A percentile compares a stretch with the other conserved stretches of the same genome.
These are phyloP conservation scores for Syzygium syzygioides DNA, from an alignment of 441 rosid genomes.

Conservation along the genomic window DNA sequence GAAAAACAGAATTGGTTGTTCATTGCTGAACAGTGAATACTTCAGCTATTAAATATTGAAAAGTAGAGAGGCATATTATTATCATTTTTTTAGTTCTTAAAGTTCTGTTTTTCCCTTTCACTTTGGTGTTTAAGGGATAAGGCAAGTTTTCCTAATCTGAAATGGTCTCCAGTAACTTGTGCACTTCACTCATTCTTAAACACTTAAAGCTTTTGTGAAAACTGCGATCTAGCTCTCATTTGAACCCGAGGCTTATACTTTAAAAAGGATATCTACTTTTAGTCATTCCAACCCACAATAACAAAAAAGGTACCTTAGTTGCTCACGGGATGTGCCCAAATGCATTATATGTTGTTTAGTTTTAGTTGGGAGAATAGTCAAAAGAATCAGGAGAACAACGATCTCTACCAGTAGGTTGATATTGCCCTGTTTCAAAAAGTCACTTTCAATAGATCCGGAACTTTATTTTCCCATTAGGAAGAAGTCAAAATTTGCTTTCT, in stretches of 20 bases:
- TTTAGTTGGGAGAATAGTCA: neutral
- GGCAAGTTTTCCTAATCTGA: neutral
- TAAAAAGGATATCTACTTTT: neutral
- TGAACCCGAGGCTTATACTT: neutral
- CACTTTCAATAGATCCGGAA: neutral
- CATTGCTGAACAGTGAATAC: neutral
- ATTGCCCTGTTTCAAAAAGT: neutral
- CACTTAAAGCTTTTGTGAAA: neutral
- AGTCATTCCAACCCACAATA: neutral
- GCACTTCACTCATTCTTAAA: neutral
- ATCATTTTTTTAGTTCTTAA: neutral
- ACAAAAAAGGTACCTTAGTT: neutral
- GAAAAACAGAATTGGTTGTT: neutral
- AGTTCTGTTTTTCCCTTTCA: neutral
- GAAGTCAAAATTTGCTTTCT: neutral
- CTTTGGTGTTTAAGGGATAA: neutral
- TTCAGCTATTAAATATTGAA: too few species aligned
- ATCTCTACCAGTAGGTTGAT: neutral
- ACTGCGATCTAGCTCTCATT: neutral
- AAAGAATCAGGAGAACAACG: neutral
- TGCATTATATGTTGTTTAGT: neutral
- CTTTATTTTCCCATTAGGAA: neutral
- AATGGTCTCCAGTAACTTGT: neutral
- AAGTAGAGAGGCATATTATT: neutral
- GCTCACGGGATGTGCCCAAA: neutral